phyloP scores from a whole-genome alignment of 176 grass and related monocot species.

The Ensete glaucum region DNA sequence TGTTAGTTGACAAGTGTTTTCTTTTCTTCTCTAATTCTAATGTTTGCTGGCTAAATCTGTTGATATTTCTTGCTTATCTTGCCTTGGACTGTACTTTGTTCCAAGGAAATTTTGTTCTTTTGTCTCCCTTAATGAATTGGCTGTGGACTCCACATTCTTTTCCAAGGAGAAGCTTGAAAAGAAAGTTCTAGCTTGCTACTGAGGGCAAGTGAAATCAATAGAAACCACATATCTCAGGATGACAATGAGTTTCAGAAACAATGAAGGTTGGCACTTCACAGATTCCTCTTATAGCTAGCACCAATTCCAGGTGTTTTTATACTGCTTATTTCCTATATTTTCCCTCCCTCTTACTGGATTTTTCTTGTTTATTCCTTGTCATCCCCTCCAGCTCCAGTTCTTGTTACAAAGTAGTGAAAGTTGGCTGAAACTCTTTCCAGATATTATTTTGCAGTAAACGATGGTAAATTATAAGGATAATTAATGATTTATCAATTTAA shows the following conservation, averaged over 20 bases:
- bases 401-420: not conserved
- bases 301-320: not conserved
- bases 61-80: not conserved
- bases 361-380: not conserved
- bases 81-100: too few species aligned
- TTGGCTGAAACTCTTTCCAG: too few species aligned
- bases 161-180: not conserved
- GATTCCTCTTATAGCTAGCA: not conserved
- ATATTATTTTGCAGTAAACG: too few species aligned
- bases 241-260: not conserved
- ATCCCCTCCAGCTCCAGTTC: not conserved
- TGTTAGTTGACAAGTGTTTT: not conserved
- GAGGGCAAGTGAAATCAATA: too few species aligned
- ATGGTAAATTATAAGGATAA: too few species aligned
- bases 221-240: not conserved
- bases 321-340: not conserved
- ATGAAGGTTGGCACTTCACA: not conserved
- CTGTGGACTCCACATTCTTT: not conserved
- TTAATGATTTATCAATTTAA: too few species aligned
- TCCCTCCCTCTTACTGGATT: not conserved
- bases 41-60: not conserved
- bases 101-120: not conserved
- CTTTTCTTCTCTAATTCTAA: not conserved
- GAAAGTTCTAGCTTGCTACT: not conserved
- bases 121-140: not conserved